phyloP scores from a whole-genome alignment of 2,329 filamentous ascomycete genomes.

The Hypomyces rosellus region DNA sequence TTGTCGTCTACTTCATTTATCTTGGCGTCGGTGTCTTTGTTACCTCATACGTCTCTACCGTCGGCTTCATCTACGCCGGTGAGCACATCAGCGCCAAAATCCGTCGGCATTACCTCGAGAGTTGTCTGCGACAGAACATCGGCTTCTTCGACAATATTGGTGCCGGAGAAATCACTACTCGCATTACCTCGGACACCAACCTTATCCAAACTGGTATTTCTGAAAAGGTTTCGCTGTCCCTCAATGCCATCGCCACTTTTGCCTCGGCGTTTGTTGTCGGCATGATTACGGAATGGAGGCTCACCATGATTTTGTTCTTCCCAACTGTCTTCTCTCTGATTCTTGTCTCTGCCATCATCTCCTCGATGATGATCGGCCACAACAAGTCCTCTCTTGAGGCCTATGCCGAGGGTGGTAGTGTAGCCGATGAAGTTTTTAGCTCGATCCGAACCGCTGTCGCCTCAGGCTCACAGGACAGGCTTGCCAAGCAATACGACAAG shows the following conservation, averaged over 20 bases:
- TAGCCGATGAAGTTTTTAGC: slow-evolving; percentile 90
- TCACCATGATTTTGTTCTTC: slow-evolving; percentile 79
- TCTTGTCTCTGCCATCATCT: slow-evolving; percentile 66
- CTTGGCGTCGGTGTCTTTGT: slow-evolving; percentile 75
- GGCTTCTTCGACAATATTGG: slow-evolving; percentile 90
- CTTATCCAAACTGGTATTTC: slow-evolving; percentile 90
- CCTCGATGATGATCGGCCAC: slow-evolving; percentile 69
- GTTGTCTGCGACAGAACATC: slow-evolving; percentile 82
- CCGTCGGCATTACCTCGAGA: slow-evolving; percentile 74
- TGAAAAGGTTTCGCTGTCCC: slow-evolving; percentile 74
- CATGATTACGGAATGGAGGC: slow-evolving; percentile 86
- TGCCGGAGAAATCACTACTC: slow-evolving; percentile 86
- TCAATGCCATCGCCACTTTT: slow-evolving; percentile 77
- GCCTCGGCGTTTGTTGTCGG: slow-evolving; percentile 83
- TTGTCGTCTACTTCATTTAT: slow-evolving; percentile 80
- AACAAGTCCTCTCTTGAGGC: slow-evolving; percentile 71
- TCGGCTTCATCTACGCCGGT: slow-evolving; percentile 84
- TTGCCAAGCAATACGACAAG: slow-evolving; percentile 75
- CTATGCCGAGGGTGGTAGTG: slow-evolving; percentile 76
- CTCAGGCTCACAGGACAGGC: slow-evolving; percentile 86
- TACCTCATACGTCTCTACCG: slow-evolving; percentile 70
- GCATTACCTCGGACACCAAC: slow-evolving; percentile 91
- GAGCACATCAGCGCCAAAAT: slow-evolving; percentile 75
- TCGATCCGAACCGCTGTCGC: slow-evolving; percentile 88
- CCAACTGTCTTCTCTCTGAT: slow-evolving; percentile 69